Conservation (phyloP, 2,329 filamentous ascomycete species). For the Aureobasidium sp. region DNA sequence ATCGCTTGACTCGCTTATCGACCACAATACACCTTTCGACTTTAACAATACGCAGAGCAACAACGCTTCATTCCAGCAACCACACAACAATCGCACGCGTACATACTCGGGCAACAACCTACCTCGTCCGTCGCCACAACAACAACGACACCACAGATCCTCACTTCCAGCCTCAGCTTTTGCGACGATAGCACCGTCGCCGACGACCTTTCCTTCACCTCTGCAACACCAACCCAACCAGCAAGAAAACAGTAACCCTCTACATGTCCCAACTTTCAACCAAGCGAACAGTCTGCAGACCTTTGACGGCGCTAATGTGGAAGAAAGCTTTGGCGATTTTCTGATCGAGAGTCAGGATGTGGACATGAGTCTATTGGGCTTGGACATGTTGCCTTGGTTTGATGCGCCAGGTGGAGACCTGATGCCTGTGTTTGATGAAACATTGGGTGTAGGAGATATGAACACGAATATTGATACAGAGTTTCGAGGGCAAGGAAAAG, state of each 20-base stretch:
- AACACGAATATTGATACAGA: too few relatives aligned
- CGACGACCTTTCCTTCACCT: background rate
- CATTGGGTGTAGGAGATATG: background rate
- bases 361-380: slow-evolving; percentile 61
- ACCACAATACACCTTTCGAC: background rate
- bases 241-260: background rate
- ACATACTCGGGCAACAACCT: slow-evolving; percentile 14
- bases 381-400: slow-evolving; percentile 68
- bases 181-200: background rate
- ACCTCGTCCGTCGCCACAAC: background rate
- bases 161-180: background rate
- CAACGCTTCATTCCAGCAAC: background rate
- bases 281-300: background rate
- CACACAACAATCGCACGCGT: background rate
- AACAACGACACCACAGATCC: background rate
- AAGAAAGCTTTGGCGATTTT: slow-evolving; percentile 42
- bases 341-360: slow-evolving; percentile 72
- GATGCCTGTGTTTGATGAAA: slow-evolving; percentile 2
- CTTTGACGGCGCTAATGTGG: slow-evolving; percentile 12
- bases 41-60: slow-evolving; percentile 5
- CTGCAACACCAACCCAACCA: background rate
- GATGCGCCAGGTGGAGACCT: slow-evolving; percentile 34
- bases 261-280: background rate
- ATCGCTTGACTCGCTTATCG: slow-evolving; percentile 18
- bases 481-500: background rate